Conservation (phyloP, 805 yeast species). For the Saccharomycopsis malanga region DNA sequence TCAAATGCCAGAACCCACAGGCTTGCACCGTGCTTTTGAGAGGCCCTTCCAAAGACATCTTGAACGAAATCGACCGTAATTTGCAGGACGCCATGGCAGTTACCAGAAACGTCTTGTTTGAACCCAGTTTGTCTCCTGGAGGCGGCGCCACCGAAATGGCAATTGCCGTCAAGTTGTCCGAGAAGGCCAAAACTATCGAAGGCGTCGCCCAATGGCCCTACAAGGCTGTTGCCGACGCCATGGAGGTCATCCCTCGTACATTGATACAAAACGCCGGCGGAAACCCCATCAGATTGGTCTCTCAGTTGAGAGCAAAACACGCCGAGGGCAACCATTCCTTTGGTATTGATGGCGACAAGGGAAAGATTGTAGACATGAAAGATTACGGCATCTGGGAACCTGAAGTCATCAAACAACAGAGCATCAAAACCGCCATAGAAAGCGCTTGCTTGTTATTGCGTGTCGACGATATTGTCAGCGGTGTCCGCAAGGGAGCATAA, state of each 20-base stretch:
- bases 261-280: conserved; percentile 97
- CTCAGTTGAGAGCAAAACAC: conserved; percentile 93
- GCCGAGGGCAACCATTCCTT: conserved; percentile 80
- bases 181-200: conserved; percentile 84
- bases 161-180: conserved; percentile 78
- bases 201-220: conserved; percentile 99
- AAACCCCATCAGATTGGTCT: conserved; percentile 80
- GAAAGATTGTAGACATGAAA: conserved; percentile 92
- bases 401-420: conserved; percentile 93
- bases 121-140: conserved; percentile 94
- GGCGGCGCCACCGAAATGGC: conserved; percentile 99
- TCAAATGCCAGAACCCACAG: conserved; percentile 73
- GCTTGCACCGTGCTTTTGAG: conserved; percentile 92
- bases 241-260: conserved; percentile 97
- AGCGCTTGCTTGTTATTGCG: conserved; percentile 90
- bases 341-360: conserved; percentile 94
- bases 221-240: conserved; percentile 97
- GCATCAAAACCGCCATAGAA: conserved; percentile 96
- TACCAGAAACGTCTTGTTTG: conserved; percentile 87
- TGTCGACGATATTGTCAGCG: conserved; percentile 96
- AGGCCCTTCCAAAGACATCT: conserved; percentile 95
- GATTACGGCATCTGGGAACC: conserved; percentile 99
- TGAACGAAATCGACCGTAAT: conserved; percentile 94
- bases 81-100: conserved; percentile 98
- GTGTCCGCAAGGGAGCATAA: conserved; percentile 53